Evolutionary conservation across 129 eudicot species (phyloP).

Genomic region (Scalesia atractyloides): DNA sequence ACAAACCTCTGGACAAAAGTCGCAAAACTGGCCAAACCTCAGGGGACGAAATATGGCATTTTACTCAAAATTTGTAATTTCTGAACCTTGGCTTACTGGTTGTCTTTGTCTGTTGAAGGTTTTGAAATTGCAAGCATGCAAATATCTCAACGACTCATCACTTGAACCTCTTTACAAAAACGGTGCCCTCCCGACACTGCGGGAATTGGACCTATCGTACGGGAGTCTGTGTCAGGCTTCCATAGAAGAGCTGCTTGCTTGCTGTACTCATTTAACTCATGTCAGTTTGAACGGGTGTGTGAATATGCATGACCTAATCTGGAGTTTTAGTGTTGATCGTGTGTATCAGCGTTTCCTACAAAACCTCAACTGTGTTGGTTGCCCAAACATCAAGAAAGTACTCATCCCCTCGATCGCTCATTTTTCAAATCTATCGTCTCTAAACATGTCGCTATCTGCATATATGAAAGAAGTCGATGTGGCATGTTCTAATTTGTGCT

Average conservation of each 20-base stretch:
- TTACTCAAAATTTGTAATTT: background rate
- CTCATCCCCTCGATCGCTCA: conserved; percentile 59
- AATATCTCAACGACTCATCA: conserved; percentile 73
- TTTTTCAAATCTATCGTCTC: conserved; percentile 59
- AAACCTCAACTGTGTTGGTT: conserved; percentile 87
- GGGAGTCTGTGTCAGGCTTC: conserved; percentile 87
- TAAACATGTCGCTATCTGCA: conserved; percentile 77
- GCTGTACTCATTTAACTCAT: conserved; percentile 79
- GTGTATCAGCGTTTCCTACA: conserved; percentile 55
- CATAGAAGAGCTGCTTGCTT: conserved; percentile 83
- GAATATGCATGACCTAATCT: conserved; percentile 86
- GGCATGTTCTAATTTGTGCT: conserved; percentile 65
- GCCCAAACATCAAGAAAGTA: conserved; percentile 82
- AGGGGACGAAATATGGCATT: no score
- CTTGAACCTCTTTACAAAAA: conserved; percentile 80
- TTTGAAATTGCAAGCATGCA: conserved; percentile 93
- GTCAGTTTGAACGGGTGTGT: conserved; percentile 90
- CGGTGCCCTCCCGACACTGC: conserved; percentile 76
- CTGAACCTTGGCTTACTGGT: background rate
- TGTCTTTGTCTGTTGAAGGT: conserved; percentile 42
- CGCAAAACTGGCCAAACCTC: no score
- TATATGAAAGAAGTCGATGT: conserved; percentile 84
- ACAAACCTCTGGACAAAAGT: no score
- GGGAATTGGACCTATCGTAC: conserved; percentile 85
- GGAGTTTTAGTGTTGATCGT: conserved; percentile 50